Percentiles rank a stretch among this genome's conserved stretches.
These are phyloP conservation scores for Orychophragmus violaceus DNA, from an alignment of 345 rosid species.

Conservation along the genomic window DNA sequence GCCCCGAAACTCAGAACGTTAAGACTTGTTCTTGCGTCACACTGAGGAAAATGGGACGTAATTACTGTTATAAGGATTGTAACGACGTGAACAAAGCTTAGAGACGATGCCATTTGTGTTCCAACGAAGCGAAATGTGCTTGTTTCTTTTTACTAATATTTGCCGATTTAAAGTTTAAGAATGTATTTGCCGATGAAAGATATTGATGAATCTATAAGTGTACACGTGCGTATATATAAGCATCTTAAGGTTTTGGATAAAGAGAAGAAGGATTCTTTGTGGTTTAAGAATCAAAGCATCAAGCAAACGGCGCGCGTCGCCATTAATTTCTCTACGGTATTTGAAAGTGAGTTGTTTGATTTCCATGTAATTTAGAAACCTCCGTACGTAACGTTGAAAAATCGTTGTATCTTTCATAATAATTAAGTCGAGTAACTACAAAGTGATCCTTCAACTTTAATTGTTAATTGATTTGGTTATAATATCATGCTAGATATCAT, in stretches of 20 bases:
- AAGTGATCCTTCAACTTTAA: constrained; percentile 28
- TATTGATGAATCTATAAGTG: not conserved
- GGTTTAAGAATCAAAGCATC: constrained; percentile 17
- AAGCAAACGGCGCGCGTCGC: constrained; percentile 32
- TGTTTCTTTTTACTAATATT: not conserved
- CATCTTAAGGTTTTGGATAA: constrained; percentile 16
- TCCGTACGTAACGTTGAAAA: constrained; percentile 30
- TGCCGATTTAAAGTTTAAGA: not conserved
- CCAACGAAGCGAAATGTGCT: not conserved
- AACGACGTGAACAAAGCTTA: constrained; percentile 4
- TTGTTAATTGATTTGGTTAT: not conserved
- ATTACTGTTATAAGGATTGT: not conserved
- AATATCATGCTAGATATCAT: too few species aligned
- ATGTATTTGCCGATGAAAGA: not conserved
- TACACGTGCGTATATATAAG: constrained; percentile 15
- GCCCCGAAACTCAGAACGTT: constrained; percentile 44
- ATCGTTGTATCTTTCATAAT: not conserved
- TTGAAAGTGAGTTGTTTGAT: constrained; percentile 13
- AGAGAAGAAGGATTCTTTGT: constrained; percentile 6
- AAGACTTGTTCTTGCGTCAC: constrained; percentile 23
- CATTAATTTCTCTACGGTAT: constrained; percentile 14
- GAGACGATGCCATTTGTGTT: constrained; percentile 5
- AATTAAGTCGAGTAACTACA: constrained; percentile 15
- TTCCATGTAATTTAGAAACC: constrained; percentile 15
- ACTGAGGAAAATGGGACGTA: not conserved